Evolutionary conservation across 139 green algal species (phyloP), one percentile per base, ranked within the genome.

Genomic region (Picochlorum sp.): DNA sequence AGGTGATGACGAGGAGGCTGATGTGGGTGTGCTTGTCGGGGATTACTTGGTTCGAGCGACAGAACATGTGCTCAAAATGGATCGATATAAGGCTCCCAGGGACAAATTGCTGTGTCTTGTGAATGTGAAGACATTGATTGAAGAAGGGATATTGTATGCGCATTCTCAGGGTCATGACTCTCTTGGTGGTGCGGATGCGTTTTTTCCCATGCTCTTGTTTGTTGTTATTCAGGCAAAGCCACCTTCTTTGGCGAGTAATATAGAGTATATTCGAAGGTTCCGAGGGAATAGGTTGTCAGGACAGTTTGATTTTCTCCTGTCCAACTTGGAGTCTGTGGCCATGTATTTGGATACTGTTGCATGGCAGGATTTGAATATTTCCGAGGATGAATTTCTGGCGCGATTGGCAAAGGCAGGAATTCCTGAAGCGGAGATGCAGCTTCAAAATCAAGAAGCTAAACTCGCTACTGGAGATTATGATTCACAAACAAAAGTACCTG

Each of bases 31-130:
- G 15, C 59, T 92, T 34, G 63, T 31, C 23, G 63, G 13, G 34
- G 15, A 20, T 38, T 41, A 41, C 0, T 41, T 41, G 47, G 57
- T 30, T 31, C 69, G 86, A 8, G 90, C 90, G 7, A 65, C 80
- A 50, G 84, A 79, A 31, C 88, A 97, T 81, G 84, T 98, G 26
- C 73, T 81, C 57, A 87, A 87, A 45, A 92, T 97, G 58, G 87
- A 93, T 62, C 67, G 75, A 28, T 94, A 85, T 75, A 92, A 98
- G 84, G 89, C 87, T 18, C 93, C 93, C 1, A 73, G 91, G 13
- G 93, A 98, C 79, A 98, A 98, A 87, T 80, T 98, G 44, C 76
- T 95, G 21, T 96, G 90, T 73, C 79, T 97, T 18, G 78, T 97
- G 3, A 96, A 95, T 77, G 84, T 81, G 63, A 65, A 69, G 28